These are phyloP conservation scores for Didymella keratinophila DNA, from an alignment of 2,329 filamentous ascomycete species.

Conservation along the genomic window DNA sequence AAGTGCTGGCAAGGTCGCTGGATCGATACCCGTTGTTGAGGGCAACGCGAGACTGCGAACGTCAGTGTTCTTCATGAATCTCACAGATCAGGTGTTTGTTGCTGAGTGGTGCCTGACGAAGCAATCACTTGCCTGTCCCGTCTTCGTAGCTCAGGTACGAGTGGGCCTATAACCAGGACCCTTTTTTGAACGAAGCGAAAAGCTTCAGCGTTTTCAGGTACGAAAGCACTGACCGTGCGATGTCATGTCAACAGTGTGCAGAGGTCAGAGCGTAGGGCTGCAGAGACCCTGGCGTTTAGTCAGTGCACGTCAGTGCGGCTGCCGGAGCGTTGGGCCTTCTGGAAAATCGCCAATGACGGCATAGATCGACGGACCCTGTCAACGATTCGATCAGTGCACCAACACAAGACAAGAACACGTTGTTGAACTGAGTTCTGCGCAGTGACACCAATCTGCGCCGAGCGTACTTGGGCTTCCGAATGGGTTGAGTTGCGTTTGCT, in stretches of 20 bases:
- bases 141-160: constrained; percentile 5
- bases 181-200: constrained; percentile 5
- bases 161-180: not conserved
- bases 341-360: constrained; percentile 24
- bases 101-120: constrained; percentile 5
- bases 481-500: not conserved
- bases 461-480: not conserved
- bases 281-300: constrained; percentile 21
- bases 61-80: not conserved
- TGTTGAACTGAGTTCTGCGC: constrained; percentile 4
- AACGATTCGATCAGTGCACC: not conserved
- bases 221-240: constrained; percentile 7
- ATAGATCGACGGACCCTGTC: constrained; percentile 10
- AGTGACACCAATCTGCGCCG: not conserved
- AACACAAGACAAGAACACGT: constrained; percentile 9
- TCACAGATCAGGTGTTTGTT: not conserved
- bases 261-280: constrained; percentile 19
- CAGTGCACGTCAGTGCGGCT: constrained; percentile 18
- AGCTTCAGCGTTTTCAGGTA: constrained; percentile 6
- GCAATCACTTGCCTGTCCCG: constrained; percentile 6
- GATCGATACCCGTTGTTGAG: not conserved
- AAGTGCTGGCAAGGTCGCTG: not conserved
- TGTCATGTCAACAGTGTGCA: not conserved
- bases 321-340: constrained; percentile 22
- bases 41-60: not conserved